Base-by-base conservation (phyloP, 495 filamentous ascomycete species). In the Neurospora sp. region DNA sequence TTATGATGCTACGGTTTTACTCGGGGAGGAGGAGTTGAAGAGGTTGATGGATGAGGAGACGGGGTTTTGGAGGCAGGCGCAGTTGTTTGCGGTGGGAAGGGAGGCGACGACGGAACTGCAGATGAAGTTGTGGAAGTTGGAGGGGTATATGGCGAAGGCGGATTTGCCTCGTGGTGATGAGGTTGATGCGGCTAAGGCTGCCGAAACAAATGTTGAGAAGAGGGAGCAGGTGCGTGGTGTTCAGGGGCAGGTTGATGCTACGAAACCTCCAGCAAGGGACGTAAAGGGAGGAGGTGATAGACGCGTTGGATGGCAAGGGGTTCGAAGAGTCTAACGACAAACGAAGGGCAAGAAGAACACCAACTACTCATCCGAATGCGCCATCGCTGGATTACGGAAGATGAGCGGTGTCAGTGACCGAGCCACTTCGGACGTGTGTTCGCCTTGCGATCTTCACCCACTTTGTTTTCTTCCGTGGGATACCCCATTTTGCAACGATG, bases 121-220 rank as follows among this genome's bases (percentile, higher is more conserved):
- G 79, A 68, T 88, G 74, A 77, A 83, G 53, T 75, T 95, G 53
- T 93, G 92, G 91, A 90, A 88, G 75, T 76, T 94, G 18, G 87
- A 92, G 74, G 89, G 87, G 0, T 92, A 87, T 74, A 40, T 91
- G 72, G 76, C 76, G 11, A 75, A 72, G 53, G 69, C 75, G 46
- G 53, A 44, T 27, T 8, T 22, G 31, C 18, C n/a, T 1, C 37
- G 31, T 41, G 14, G 3, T 14, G 11, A 59, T 6, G 70, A 59
- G 48, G 20, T 22, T 27, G 48, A 41, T 0, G 12, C 0, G 31
- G 0, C 31, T 5, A 42, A 40, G 61, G 18, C 14, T 41, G 39
- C 41, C 16, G 16, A 48, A 38, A 35, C 70, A 14, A 38, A 27
- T 37, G 31, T 1, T 53, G 61, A 27, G 8, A 40, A 35, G 31